phyloP scores from a whole-genome alignment of 2,329 filamentous ascomycete genomes.

The Nigrospora sphaerica region DNA sequence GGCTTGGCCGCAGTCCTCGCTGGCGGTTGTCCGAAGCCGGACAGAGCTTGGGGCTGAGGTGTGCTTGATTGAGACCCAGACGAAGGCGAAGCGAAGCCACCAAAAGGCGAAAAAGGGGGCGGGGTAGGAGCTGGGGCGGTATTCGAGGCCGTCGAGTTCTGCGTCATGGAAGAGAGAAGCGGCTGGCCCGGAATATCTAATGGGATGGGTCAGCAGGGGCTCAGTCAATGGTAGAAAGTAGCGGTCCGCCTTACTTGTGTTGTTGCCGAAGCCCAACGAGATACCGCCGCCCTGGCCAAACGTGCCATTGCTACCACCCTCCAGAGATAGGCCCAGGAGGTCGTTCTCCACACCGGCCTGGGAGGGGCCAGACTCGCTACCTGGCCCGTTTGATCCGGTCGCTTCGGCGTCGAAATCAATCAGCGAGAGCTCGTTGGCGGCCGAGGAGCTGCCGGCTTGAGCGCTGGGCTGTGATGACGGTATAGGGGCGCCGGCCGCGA shows the following conservation, averaged over 20 bases:
- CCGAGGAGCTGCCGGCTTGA: constrained; percentile 56
- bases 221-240: background rate
- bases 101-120: constrained; percentile 46
- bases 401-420: constrained; percentile 78
- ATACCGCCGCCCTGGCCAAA: constrained; percentile 77
- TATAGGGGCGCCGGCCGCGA: constrained; percentile 67
- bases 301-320: constrained; percentile 46
- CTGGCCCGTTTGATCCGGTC: constrained; percentile 30
- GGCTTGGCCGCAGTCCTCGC: constrained; percentile 21
- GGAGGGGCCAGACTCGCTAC: constrained; percentile 34
- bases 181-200: constrained; percentile 58
- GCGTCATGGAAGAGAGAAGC: constrained; percentile 56
- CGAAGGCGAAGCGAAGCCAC: constrained; percentile 45
- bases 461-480: constrained; percentile 27
- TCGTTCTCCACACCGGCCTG: constrained; percentile 75
- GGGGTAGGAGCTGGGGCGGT: constrained; percentile 29
- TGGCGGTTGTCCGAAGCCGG: constrained; percentile 34
- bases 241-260: constrained; percentile 47
- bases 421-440: constrained; percentile 71
- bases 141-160: constrained; percentile 50
- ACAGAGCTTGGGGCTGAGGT: constrained; percentile 38
- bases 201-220: constrained; percentile 15
- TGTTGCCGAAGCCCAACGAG: constrained; percentile 69
- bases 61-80: constrained; percentile 42
- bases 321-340: constrained; percentile 76